Percentiles rank a stretch among this genome's conserved stretches.
Evolutionary conservation across 441 rosid genomes (phyloP).

Genomic region (Biscutella laevigata): DNA sequence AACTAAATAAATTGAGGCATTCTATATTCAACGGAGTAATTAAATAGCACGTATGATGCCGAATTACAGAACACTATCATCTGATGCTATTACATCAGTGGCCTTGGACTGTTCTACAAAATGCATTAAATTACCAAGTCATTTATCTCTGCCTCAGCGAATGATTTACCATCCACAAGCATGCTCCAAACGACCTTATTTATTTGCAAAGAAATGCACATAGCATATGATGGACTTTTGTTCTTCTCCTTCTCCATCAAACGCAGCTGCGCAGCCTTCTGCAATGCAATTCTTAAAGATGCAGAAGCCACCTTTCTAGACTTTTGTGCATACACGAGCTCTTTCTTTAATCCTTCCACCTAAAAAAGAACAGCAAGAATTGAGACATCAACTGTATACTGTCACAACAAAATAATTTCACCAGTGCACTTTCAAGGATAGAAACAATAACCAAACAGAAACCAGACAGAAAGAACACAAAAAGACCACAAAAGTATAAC

Average conservation of each 20-base stretch:
- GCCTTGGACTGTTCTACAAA: not conserved
- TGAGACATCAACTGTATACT: not conserved
- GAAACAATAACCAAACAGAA: not conserved
- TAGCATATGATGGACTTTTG: slow-evolving; percentile 92
- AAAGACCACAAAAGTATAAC: not conserved
- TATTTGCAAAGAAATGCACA: slow-evolving; percentile 85
- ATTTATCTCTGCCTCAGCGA: slow-evolving; percentile 96
- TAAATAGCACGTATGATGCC: too few relatives aligned
- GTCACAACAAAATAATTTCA: not conserved
- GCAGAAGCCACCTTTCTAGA: slow-evolving; percentile 65
- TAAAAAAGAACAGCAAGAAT: slow-evolving; percentile 27
- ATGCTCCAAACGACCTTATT: slow-evolving; percentile 86
- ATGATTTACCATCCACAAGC: slow-evolving; percentile 90
- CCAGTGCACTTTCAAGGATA: not conserved
- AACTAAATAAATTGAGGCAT: not conserved
- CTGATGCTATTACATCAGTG: not conserved
- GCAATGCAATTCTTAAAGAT: slow-evolving; percentile 62
- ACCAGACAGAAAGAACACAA: too few relatives aligned
- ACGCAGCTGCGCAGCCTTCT: slow-evolving; percentile 81
- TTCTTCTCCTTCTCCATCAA: slow-evolving; percentile 87
- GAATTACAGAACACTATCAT: not conserved
- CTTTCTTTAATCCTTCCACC: slow-evolving; percentile 72
- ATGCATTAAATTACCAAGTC: slow-evolving; percentile 56
- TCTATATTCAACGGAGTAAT: slow-evolving; percentile 3
- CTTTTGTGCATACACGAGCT: slow-evolving; percentile 62